Conservation (phyloP, 306 rosid species). For the Quercus variabilis region DNA sequence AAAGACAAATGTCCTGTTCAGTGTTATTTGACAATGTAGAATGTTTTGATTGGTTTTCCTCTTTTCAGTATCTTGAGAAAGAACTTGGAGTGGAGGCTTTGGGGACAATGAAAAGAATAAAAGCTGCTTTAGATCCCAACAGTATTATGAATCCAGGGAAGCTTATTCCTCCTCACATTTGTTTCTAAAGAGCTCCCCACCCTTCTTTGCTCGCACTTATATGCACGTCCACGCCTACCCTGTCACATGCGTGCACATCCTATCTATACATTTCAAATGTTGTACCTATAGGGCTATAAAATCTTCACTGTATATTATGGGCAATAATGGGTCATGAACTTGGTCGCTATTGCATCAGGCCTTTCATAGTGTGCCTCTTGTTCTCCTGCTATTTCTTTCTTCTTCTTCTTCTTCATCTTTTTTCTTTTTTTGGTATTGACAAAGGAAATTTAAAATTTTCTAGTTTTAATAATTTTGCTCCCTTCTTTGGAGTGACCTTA, state of each 20-base stretch:
- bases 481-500: not conserved
- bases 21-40: not conserved
- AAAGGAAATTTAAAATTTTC: not conserved
- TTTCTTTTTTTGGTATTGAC: not conserved
- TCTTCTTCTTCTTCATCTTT: too few species aligned
- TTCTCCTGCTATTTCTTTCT: not conserved
- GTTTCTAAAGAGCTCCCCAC: conserved; percentile 43
- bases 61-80: conserved; percentile 76
- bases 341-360: conserved; percentile 9
- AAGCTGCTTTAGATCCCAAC: conserved; percentile 82
- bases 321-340: not conserved
- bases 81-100: conserved; percentile 83
- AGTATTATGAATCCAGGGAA: conserved; percentile 93
- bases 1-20: not conserved
- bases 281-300: not conserved
- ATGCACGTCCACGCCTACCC: not conserved
- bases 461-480: not conserved
- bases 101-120: conserved; percentile 85
- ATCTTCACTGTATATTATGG: conserved; percentile 13
- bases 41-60: conserved; percentile 4
- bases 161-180: conserved; percentile 89
- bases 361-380: conserved; percentile 3
- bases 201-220: conserved; percentile 4
- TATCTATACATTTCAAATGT: not conserved
- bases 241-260: not conserved